These are phyloP conservation scores for Epicoccum nigrum DNA, from an alignment of 2,329 filamentous ascomycete species.

Conservation along the genomic window DNA sequence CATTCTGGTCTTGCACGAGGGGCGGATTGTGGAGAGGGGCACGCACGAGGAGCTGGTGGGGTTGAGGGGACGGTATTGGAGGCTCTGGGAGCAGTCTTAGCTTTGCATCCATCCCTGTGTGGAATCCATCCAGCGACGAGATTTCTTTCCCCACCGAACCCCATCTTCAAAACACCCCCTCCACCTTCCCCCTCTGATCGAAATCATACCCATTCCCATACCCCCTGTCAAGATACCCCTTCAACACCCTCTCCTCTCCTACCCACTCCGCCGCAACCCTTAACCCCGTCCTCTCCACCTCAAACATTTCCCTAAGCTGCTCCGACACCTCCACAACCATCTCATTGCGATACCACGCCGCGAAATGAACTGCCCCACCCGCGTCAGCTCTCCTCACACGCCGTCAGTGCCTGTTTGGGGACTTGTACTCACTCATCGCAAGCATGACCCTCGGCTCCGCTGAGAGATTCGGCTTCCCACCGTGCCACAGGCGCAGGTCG, in stretches of 20 bases:
- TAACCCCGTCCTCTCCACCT: neutral
- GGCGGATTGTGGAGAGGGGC: constrained; percentile 47
- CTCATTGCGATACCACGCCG: neutral
- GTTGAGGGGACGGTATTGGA: constrained; percentile 3
- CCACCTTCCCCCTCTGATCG: neutral
- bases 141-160: no score
- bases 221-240: neutral
- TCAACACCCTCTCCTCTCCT: neutral
- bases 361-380: neutral
- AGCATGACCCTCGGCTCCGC: neutral
- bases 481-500: neutral
- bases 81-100: constrained; percentile 6
- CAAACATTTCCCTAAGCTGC: neutral
- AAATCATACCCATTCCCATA: neutral
- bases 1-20: constrained; percentile 50
- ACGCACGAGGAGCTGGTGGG: constrained; percentile 23
- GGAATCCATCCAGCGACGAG: no score
- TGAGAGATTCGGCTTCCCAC: neutral
- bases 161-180: no score
- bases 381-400: neutral
- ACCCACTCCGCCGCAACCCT: neutral
- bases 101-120: no score
- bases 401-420: neutral
- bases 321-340: neutral
- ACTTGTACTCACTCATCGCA: neutral